Evolutionary conservation across 192 early-diverging fungal species (phyloP).

Genomic region (Umbelopsis isabellina): DNA sequence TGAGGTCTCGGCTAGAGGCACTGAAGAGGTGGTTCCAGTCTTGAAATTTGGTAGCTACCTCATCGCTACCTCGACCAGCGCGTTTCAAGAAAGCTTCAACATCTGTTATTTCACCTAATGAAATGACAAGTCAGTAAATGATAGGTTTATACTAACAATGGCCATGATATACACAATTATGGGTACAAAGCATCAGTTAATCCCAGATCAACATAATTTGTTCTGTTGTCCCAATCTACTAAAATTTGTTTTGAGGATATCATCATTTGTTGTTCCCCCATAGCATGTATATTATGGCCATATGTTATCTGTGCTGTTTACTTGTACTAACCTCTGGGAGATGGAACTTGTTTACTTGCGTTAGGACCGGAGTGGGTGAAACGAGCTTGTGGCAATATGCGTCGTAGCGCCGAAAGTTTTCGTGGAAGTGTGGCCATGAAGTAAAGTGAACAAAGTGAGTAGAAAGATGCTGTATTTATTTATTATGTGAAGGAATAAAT

Average conservation of each 20-base stretch:
- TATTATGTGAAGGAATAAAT: too few relatives aligned
- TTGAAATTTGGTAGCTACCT: constrained; percentile 6
- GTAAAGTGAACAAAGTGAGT: too few relatives aligned
- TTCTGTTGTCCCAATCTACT: constrained; percentile 25
- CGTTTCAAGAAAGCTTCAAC: constrained; percentile 8
- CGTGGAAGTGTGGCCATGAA: constrained; percentile 2
- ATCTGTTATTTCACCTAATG: neutral
- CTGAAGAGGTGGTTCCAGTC: constrained; percentile 50
- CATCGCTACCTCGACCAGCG: constrained; percentile 11
- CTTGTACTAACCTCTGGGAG: neutral
- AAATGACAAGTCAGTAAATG: neutral
- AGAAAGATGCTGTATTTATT: too few relatives aligned
- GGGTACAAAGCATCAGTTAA: neutral
- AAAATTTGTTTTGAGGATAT: constrained; percentile 23
- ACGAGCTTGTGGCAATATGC: neutral
- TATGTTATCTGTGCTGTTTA: neutral
- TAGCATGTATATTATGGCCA: neutral
- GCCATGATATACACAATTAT: neutral
- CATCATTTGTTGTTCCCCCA: neutral
- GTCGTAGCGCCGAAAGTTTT: neutral
- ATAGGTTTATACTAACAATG: neutral
- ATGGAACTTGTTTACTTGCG: neutral
- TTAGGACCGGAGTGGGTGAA: neutral
- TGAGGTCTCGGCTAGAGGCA: constrained; percentile 37
- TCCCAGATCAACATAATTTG: constrained; percentile 13